phyloP scores from a whole-genome alignment of 176 grass and related monocot genomes.

The Panicum miliaceum region DNA sequence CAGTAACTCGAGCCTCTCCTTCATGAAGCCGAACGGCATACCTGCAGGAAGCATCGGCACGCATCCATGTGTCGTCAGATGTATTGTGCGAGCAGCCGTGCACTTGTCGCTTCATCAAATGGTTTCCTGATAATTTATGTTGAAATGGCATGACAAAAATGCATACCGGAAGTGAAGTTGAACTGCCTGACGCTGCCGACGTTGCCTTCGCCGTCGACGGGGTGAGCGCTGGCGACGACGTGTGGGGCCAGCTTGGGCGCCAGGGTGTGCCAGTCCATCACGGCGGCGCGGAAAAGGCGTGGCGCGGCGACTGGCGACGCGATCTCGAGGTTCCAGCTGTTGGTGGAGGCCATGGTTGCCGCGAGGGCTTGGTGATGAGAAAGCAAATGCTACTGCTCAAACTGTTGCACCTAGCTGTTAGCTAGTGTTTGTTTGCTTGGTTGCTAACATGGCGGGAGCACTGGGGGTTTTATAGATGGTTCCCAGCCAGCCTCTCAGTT shows the following conservation, averaged over 20 bases:
- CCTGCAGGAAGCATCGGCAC: not conserved
- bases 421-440: no score
- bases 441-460: no score
- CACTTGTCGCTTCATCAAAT: no score
- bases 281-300: conserved; percentile 45
- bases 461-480: no score
- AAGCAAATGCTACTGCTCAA: no score
- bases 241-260: not conserved
- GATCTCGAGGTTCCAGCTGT: not conserved
- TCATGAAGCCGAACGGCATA: not conserved
- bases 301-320: not conserved
- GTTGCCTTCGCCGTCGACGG: conserved; percentile 47
- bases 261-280: conserved; percentile 52
- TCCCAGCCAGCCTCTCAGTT: no score
- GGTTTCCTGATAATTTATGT: no score
- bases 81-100: no score
- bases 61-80: no score
- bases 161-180: conserved; percentile 28
- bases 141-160: no score
- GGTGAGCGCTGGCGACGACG: not conserved
- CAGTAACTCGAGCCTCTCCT: not conserved
- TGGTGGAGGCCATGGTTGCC: not conserved
- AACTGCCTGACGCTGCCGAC: conserved; percentile 70
- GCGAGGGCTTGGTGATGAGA: no score
- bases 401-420: no score